phyloP scores from a whole-genome alignment of 176 grass and related monocot species.

The Hyparrhenia diplandra region DNA sequence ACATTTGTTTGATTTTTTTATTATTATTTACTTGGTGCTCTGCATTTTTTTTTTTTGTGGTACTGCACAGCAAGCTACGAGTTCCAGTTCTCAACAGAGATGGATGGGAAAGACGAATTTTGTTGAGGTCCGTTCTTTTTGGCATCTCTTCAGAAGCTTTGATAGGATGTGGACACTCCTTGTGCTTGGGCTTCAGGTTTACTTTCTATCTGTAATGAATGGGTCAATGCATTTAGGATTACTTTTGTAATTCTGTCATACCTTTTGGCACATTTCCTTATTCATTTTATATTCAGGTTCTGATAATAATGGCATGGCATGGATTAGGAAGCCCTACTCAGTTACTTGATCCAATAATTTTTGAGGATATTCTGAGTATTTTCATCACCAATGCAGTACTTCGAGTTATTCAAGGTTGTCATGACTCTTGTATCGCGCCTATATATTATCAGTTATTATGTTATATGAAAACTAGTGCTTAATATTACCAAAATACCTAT shows the following conservation, averaged over 20 bases:
- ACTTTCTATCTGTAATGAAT: constrained; percentile 10
- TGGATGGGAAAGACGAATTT: constrained; percentile 98
- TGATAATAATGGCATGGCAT: constrained; percentile 98
- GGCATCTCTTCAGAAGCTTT: constrained; percentile 98
- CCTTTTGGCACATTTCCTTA: constrained; percentile 16
- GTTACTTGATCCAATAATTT: constrained; percentile 78
- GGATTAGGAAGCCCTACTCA: constrained; percentile 72
- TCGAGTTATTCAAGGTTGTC: constrained; percentile 77
- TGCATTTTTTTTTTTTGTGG: constrained; percentile 39
- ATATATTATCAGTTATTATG: background rate
- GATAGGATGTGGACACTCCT: constrained; percentile 95
- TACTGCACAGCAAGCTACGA: constrained; percentile 40
- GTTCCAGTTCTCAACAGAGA: constrained; percentile 25
- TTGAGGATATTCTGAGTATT: constrained; percentile 87
- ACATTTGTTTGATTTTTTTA: constrained; percentile 16
- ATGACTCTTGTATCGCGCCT: background rate
- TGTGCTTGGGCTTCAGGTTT: constrained; percentile 89
- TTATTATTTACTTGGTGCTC: constrained; percentile 24
- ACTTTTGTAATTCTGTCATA: constrained; percentile 9
- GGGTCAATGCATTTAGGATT: constrained; percentile 23
- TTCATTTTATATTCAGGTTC: constrained; percentile 52
- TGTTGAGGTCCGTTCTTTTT: constrained; percentile 88
- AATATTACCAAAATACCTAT: background rate
- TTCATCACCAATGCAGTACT: constrained; percentile 92
- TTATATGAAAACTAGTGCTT: constrained; percentile 3